Conservation (phyloP, 345 rosid species). For the Eucalyptus curtisii region DNA sequence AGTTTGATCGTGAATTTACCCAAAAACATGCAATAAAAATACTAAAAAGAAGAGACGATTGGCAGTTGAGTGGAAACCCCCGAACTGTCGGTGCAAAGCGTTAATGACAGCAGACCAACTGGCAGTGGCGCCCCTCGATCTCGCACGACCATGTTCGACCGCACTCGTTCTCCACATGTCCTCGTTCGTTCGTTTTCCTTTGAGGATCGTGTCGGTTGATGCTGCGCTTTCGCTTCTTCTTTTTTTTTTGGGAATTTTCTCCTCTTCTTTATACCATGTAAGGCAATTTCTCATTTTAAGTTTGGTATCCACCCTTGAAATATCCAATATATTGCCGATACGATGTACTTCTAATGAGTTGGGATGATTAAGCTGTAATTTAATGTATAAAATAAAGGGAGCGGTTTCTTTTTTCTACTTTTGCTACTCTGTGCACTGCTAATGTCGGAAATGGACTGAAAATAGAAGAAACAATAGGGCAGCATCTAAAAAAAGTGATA, state of each 20-base stretch:
- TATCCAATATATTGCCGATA: rapidly evolving
- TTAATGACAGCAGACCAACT: neutral
- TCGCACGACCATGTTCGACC: neutral
- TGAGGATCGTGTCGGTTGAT: neutral
- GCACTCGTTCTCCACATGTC: neutral
- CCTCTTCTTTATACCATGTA: neutral
- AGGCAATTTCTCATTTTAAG: neutral
- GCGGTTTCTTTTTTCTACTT: neutral
- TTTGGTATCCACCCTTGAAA: rapidly evolving
- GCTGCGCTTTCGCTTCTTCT: neutral
- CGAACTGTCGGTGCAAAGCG: neutral
- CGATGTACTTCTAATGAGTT: neutral
- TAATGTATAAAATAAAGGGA: neutral
- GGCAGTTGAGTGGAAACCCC: neutral
- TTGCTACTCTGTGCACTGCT: neutral
- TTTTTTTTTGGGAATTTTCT: neutral
- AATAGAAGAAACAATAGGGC: neutral
- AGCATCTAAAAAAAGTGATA: neutral
- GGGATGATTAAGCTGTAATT: neutral
- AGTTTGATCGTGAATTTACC: neutral
- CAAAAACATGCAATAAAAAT: neutral
- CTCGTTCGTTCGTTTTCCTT: neutral
- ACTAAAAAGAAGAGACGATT: neutral
- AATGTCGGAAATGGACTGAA: neutral
- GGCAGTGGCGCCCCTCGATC: neutral